Evolutionary conservation across 176 grass and related monocot genomes (phyloP).

Genomic region (Puccinellia tenuiflora): DNA sequence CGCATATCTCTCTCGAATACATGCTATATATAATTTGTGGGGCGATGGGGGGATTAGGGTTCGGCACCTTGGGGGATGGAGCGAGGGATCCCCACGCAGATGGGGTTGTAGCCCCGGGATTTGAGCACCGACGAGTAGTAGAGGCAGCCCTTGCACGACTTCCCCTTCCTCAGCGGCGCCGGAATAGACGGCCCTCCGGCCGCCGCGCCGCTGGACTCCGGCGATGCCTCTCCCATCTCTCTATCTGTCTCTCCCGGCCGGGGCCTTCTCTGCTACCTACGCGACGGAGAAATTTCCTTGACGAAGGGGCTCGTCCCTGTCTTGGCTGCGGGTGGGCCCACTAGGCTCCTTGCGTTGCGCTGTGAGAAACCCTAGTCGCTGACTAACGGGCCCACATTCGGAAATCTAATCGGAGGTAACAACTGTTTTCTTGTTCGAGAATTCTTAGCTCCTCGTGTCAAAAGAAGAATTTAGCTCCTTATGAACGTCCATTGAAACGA

Average conservation of each 20-base stretch:
- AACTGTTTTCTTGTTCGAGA: too few species aligned
- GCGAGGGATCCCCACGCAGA: constrained; percentile 80
- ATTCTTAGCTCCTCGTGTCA: too few species aligned
- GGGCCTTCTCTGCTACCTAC: not conserved
- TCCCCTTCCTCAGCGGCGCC: constrained; percentile 46
- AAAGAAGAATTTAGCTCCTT: too few species aligned
- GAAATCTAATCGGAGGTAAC: too few species aligned
- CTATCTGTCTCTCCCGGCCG: not conserved
- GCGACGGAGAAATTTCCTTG: constrained; percentile 8
- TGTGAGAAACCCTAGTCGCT: not conserved
- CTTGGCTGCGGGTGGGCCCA: constrained; percentile 4
- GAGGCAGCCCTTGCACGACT: constrained; percentile 92
- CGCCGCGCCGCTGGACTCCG: constrained; percentile 36
- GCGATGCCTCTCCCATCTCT: constrained; percentile 48
- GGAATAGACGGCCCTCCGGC: not conserved
- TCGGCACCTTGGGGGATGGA: constrained; percentile 71
- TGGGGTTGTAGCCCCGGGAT: constrained; percentile 62
- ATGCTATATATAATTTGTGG: not conserved
- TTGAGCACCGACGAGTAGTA: constrained; percentile 85
- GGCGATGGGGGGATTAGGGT: constrained; percentile 3
- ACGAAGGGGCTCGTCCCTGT: not conserved
- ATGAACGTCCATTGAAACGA: too few species aligned
- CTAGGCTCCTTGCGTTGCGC: not conserved
- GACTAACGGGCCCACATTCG: not conserved
- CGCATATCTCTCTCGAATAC: not conserved